These are phyloP conservation scores for Lagenidium giganteum DNA, from an alignment of 352 stramenopile genomes.

Conservation along the genomic window DNA sequence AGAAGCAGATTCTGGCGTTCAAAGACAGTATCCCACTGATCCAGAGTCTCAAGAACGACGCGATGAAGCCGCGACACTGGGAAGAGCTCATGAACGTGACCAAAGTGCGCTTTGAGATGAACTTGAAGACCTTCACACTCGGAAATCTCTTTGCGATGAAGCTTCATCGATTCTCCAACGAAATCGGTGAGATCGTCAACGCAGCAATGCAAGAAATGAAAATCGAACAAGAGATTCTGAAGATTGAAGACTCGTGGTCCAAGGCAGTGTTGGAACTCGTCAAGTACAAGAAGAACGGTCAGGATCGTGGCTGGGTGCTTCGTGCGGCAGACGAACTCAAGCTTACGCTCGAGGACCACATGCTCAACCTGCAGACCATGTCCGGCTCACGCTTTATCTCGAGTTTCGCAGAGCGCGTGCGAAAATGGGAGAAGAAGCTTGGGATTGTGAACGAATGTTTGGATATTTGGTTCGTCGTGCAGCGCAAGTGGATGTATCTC, in stretches of 20 bases:
- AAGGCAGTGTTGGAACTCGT: constrained; percentile 87
- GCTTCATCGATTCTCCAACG: constrained; percentile 81
- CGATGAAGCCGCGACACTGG: constrained; percentile 90
- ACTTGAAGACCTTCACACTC: constrained; percentile 90
- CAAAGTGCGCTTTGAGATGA: constrained; percentile 90
- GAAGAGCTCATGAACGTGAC: constrained; percentile 88
- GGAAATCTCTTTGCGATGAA: constrained; percentile 92
- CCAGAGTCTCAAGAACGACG: constrained; percentile 92
- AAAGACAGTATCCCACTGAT: constrained; percentile 93
- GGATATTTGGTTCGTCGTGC: constrained; percentile 92
- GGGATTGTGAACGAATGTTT: constrained; percentile 89
- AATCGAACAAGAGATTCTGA: constrained; percentile 91
- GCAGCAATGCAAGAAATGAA: constrained; percentile 92
- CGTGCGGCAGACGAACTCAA: constrained; percentile 83
- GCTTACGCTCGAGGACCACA: constrained; percentile 80
- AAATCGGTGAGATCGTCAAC: constrained; percentile 93
- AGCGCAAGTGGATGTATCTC: constrained; percentile 95
- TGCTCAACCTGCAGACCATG: constrained; percentile 89
- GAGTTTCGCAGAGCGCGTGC: constrained; percentile 86
- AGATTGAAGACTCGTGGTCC: constrained; percentile 90
- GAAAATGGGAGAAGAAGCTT: constrained; percentile 89
- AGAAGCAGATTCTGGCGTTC: constrained; percentile 90
- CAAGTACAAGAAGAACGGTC: constrained; percentile 92
- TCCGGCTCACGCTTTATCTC: constrained; percentile 89
- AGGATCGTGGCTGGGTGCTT: constrained; percentile 77